Evolutionary conservation across 1,139 yeast species (phyloP), one percentile per base, ranked within the genome.

Genomic region (Pichia sp.): DNA sequence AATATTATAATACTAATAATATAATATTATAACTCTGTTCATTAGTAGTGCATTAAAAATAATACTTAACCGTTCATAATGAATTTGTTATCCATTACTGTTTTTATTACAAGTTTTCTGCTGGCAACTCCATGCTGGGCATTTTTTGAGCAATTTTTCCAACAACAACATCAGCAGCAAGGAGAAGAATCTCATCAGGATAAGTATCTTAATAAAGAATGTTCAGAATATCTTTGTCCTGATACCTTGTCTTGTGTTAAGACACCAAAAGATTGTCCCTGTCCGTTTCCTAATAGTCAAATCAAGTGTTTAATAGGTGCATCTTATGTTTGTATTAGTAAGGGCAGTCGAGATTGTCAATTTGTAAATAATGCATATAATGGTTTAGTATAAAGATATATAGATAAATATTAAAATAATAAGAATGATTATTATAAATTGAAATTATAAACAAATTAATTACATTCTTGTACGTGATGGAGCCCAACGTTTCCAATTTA

Each of bases 201-300:
- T 5, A 18, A 31, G 7, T 52, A 45, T 28, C 56, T 73, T 36
- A 62, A 68, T 49, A 60, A 64, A 7, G 66, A 70, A n/a, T 89
- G 97, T 62, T 66, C 69, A n/a, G 71, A 72, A 11, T 92, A 83
- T 63, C 66, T 90, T 42, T 92, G 98, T 63, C 85, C 86, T 2
- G 95, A 83, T 57, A 88, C 97, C 0, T 72, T 81, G 43, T 71
- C 74, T 8, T 92, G 98, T 68, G 98, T 86, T 0, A 73, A 75
- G 7, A 63, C 67, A 2, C 80, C 89, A 1, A 62, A 74, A 29
- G 83, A 83, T 49, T 92, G 98, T 64, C 96, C 97, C 1, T 92
- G 98, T 65, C 89, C 88, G 8, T 90, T 78, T 62, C 92, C 96
- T 1, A 79, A 81, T 47, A 83, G 95, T 1, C 96, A 92, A 64